Percentiles rank a stretch among this genome's conserved stretches.
Conservation (phyloP, 129 eudicot species). For the Flaveria linearis region DNA sequence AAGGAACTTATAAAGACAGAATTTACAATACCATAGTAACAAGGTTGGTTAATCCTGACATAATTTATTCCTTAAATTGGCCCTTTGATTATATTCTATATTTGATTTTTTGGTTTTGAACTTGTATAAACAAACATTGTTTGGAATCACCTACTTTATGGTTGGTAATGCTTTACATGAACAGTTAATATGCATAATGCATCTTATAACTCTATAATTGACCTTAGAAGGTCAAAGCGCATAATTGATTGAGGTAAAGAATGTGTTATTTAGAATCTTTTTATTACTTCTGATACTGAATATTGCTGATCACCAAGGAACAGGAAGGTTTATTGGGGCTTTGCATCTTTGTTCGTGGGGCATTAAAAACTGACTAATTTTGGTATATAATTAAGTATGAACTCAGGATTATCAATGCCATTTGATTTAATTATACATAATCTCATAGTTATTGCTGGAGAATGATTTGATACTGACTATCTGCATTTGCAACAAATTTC, state of each 20-base stretch:
- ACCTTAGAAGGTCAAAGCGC: constrained; percentile 3
- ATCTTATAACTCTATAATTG: neutral
- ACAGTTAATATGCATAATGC: constrained; percentile 10
- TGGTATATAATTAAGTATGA: neutral
- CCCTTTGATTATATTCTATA: neutral
- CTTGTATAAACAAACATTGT: neutral
- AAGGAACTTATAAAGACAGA: too few relatives aligned
- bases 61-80: neutral
- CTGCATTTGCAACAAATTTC: neutral
- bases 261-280: neutral
- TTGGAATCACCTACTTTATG: constrained; percentile 27
- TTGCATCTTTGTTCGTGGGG: constrained; percentile 1
- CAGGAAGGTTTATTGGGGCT: neutral
- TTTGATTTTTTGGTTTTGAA: constrained; percentile 7
- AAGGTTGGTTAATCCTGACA: neutral
- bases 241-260: neutral
- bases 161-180: constrained; percentile 25
- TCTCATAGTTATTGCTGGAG: neutral
- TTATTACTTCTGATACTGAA: too few relatives aligned
- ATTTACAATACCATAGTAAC: neutral
- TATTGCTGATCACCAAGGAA: too few relatives aligned
- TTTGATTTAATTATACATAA: neutral
- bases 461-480: constrained; percentile 20
- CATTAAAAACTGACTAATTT: neutral
- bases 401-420: neutral